These are phyloP conservation scores for Ustanciosporium gigantosporum DNA, from an alignment of 1,284 basidiomycete species.

Conservation along the genomic window DNA sequence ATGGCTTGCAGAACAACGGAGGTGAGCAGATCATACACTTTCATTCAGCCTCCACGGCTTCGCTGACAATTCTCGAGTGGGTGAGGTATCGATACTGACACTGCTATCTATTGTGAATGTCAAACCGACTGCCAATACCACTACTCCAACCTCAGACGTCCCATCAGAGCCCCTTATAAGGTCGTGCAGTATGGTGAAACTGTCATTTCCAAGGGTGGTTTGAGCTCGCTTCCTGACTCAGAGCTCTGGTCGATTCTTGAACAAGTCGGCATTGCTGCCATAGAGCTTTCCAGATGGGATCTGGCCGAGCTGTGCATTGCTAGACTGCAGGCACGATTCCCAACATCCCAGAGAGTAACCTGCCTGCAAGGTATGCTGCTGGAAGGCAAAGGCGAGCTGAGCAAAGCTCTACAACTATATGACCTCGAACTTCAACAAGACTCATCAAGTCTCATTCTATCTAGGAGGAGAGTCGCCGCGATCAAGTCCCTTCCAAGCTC, in stretches of 20 bases:
- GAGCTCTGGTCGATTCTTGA: conserved; percentile 78
- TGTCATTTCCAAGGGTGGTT: conserved; percentile 64
- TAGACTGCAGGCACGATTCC: conserved; percentile 74
- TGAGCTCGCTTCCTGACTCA: conserved; percentile 64
- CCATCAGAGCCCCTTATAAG: conserved; percentile 70
- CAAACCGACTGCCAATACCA: not conserved
- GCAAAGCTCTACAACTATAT: conserved; percentile 71
- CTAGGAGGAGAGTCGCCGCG: conserved; percentile 81
- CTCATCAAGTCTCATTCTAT: conserved; percentile 74
- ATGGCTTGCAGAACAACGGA: conserved; percentile 47
- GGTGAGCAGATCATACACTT: conserved; percentile 11
- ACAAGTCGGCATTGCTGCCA: conserved; percentile 80
- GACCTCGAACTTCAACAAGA: conserved; percentile 71
- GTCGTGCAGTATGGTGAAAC: conserved; percentile 70
- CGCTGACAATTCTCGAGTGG: not conserved
- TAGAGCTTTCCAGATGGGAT: conserved; percentile 77
- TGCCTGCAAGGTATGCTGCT: conserved; percentile 82
- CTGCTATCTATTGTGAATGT: not conserved
- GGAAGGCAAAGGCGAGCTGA: conserved; percentile 69
- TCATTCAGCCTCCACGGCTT: not conserved
- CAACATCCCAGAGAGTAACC: conserved; percentile 78
- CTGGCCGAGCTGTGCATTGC: conserved; percentile 78
- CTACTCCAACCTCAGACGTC: too few species aligned
- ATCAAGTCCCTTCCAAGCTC: conserved; percentile 26
- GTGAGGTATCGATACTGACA: too few species aligned